phyloP scores from a whole-genome alignment of 2,329 filamentous ascomycete species.

The Hypoxylon sp. region DNA sequence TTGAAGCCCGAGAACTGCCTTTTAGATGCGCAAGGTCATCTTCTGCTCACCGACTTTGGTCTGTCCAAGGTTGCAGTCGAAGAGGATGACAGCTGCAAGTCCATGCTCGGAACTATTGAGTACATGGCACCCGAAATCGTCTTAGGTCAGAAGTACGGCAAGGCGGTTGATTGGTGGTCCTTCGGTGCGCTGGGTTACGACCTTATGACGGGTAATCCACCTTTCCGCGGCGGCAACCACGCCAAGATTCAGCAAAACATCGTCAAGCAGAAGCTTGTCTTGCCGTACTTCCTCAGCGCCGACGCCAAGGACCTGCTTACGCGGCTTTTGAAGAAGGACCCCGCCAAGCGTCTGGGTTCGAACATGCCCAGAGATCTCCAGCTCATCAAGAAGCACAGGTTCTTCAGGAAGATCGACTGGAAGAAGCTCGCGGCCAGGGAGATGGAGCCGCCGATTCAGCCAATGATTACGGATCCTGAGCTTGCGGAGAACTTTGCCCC shows the following conservation, averaged over 20 bases:
- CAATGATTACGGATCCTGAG: slow-evolving; percentile 94
- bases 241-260: slow-evolving; percentile 98
- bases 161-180: slow-evolving; percentile 98
- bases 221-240: slow-evolving; percentile 91
- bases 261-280: slow-evolving; percentile 87
- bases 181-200: slow-evolving; percentile 94
- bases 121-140: slow-evolving; percentile 99
- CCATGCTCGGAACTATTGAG: slow-evolving; percentile 93
- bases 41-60: slow-evolving; percentile 96
- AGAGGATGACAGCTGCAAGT: slow-evolving; percentile 80
- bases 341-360: slow-evolving; percentile 87
- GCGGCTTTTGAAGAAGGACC: slow-evolving; percentile 91
- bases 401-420: slow-evolving; percentile 99
- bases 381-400: slow-evolving; percentile 90
- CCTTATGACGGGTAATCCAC: slow-evolving; percentile 90
- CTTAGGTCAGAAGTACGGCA: slow-evolving; percentile 88
- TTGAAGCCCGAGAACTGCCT: slow-evolving; percentile 98
- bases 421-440: slow-evolving; percentile 85
- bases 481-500: slow-evolving; percentile 94
- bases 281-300: slow-evolving; percentile 91
- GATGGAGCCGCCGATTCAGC: slow-evolving; percentile 89
- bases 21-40: slow-evolving; percentile 89
- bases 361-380: slow-evolving; percentile 91
- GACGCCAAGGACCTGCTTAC: slow-evolving; percentile 96
- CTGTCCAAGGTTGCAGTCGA: slow-evolving; percentile 93